These are phyloP conservation scores for Mucor piriformis DNA, from an alignment of 371 early-diverging fungal genomes.

Conservation along the genomic window DNA sequence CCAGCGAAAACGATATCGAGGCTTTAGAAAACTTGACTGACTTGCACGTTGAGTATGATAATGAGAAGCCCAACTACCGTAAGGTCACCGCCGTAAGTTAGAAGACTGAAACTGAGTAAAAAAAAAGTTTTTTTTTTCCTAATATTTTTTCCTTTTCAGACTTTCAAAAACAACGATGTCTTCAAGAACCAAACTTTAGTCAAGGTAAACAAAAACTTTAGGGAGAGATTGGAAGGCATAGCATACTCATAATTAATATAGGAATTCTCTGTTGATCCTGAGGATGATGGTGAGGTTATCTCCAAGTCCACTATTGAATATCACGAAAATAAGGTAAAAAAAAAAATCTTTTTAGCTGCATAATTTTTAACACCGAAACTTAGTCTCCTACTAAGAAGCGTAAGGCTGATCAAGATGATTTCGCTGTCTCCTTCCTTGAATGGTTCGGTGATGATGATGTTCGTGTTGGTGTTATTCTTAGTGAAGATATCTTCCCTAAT, in stretches of 20 bases:
- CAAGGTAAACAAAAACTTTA: constrained; percentile 35
- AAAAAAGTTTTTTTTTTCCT: neutral
- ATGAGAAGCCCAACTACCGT: constrained; percentile 49
- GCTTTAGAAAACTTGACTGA: constrained; percentile 58
- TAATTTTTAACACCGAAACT: neutral
- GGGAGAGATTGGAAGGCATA: neutral
- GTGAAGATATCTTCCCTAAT: constrained; percentile 48
- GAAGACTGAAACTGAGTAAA: neutral
- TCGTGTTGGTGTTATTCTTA: constrained; percentile 37
- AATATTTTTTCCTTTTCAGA: constrained; percentile 28
- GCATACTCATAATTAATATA: neutral
- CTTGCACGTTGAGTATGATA: constrained; percentile 58
- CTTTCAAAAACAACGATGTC: constrained; percentile 57
- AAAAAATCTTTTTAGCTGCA: constrained; percentile 10
- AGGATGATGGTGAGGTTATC: constrained; percentile 35
- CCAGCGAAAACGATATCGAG: constrained; percentile 39
- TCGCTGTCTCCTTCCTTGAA: constrained; percentile 42
- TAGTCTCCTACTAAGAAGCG: constrained; percentile 43
- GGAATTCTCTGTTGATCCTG: constrained; percentile 49
- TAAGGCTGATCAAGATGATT: constrained; percentile 44
- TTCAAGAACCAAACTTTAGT: constrained; percentile 60
- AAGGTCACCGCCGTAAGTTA: constrained; percentile 55
- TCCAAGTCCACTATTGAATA: constrained; percentile 50
- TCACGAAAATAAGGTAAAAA: constrained; percentile 47
- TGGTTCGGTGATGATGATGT: constrained; percentile 53